These are phyloP conservation scores for Backusella westeae DNA, from an alignment of 192 early-diverging fungal species.

Conservation along the genomic window DNA sequence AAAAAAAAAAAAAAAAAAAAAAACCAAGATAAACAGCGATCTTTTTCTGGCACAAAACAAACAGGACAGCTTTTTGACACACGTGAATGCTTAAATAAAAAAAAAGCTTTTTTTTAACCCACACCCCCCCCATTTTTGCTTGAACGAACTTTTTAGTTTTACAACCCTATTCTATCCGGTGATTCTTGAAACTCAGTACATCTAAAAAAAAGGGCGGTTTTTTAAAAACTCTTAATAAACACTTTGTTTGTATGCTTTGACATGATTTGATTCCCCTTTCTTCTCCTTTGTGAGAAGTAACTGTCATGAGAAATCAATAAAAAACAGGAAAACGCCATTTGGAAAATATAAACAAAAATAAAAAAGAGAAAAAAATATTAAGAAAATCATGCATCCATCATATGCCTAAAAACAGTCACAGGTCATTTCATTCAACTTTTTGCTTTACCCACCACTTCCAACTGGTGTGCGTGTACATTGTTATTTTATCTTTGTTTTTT, in stretches of 20 bases:
- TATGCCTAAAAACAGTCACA: neutral
- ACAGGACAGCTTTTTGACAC: neutral
- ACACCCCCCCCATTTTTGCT: neutral
- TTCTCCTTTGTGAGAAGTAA: neutral
- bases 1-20: neutral
- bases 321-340: neutral
- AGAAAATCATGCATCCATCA: neutral
- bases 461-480: neutral
- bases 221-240: constrained; percentile 5
- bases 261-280: neutral
- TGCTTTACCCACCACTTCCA: neutral
- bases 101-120: neutral
- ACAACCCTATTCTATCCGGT: neutral
- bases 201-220: neutral
- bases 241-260: neutral
- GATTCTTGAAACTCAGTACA: neutral
- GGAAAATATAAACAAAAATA: neutral
- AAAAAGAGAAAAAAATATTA: neutral
- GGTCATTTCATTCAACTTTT: neutral
- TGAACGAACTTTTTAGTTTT: neutral
- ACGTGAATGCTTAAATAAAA: constrained; percentile 6
- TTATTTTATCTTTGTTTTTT: neutral
- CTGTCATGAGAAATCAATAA: neutral
- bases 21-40: neutral
- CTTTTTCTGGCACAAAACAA: neutral